Conservation (phyloP, 345 rosid genomes). For the Stellera chamaejasme region DNA sequence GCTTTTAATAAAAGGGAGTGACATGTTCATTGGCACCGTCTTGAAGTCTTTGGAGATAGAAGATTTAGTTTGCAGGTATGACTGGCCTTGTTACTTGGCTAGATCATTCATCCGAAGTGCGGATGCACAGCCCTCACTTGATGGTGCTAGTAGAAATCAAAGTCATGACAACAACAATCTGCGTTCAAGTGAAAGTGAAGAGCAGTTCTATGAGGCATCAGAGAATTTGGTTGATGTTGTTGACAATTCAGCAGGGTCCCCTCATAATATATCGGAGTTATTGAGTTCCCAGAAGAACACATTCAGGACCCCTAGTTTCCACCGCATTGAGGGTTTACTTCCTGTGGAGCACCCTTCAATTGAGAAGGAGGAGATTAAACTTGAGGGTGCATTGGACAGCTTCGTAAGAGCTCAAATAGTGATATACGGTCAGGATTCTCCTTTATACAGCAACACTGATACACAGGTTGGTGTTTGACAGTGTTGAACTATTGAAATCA, state of each 20-base stretch:
- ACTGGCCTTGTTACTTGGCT: conserved; percentile 62
- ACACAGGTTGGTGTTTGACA: conserved; percentile 44
- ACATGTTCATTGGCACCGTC: conserved; percentile 79
- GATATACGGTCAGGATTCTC: conserved; percentile 67
- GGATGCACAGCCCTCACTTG: conserved; percentile 33
- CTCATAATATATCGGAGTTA: conserved; percentile 16
- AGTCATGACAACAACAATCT: conserved; percentile 26
- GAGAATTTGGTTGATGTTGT: conserved; percentile 60
- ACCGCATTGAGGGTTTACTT: conserved; percentile 63
- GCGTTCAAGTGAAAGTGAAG: conserved; percentile 74
- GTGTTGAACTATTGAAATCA: conserved; percentile 7
- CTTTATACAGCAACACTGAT: conserved; percentile 59
- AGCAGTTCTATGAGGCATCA: conserved; percentile 84
- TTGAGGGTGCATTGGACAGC: conserved; percentile 52
- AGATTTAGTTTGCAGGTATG: conserved; percentile 63
- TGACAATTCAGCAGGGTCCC: conserved; percentile 28
- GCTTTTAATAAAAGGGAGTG: conserved; percentile 66
- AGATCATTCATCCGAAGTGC: conserved; percentile 67
- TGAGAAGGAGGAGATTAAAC: conserved; percentile 31
- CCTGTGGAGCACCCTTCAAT: conserved; percentile 38
- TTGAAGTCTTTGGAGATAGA: conserved; percentile 91
- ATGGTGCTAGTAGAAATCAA: conserved; percentile 25
- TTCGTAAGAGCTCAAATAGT: conserved; percentile 92
- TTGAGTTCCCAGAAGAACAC: conserved; percentile 16
- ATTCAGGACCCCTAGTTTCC: conserved; percentile 68